Percentiles rank a stretch among this genome's conserved stretches.
phyloP scores from a whole-genome alignment of 1,139 yeast genomes.

The Sugiyamaella xylanicola region DNA sequence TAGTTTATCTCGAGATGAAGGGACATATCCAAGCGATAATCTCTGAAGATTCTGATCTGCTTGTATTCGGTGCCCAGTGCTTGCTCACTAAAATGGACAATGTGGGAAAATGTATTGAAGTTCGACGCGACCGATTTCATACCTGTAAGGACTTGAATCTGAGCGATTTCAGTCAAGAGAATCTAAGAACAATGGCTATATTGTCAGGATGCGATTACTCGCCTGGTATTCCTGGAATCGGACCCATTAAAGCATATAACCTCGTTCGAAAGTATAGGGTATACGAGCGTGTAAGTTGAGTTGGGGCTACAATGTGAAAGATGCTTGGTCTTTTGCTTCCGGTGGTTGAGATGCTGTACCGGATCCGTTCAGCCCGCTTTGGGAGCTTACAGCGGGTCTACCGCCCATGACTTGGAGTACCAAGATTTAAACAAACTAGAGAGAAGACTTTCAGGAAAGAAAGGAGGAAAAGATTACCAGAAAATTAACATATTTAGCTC shows the following conservation, averaged over 20 bases:
- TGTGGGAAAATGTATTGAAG: slow-evolving; percentile 72
- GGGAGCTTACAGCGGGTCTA: too few relatives aligned
- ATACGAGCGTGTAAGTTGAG: slow-evolving; percentile 52
- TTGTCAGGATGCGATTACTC: slow-evolving; percentile 96
- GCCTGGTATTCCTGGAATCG: slow-evolving; percentile 79
- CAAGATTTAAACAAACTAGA: too few relatives aligned
- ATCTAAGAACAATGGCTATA: slow-evolving; percentile 77
- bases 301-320: too few relatives aligned
- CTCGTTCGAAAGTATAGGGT: slow-evolving; percentile 56
- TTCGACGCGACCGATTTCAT: slow-evolving; percentile 47
- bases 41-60: slow-evolving; percentile 91
- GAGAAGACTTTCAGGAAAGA: too few relatives aligned
- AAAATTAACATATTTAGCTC: slow-evolving; percentile 7
- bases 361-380: too few relatives aligned
- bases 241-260: slow-evolving; percentile 73
- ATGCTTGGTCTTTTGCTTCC: too few relatives aligned
- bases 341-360: too few relatives aligned
- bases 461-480: too few relatives aligned
- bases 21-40: slow-evolving; percentile 83
- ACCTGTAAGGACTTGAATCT: slow-evolving; percentile 48
- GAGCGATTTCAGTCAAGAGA: slow-evolving; percentile 53
- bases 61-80: slow-evolving; percentile 80
- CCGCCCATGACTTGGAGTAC: too few relatives aligned
- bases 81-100: slow-evolving; percentile 78
- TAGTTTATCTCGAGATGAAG: slow-evolving; percentile 80